Percentiles rank a stretch among this genome's conserved stretches.
These are phyloP conservation scores for Ramularia collo-cygni DNA, from an alignment of 2,329 filamentous ascomycete genomes.

Conservation along the genomic window DNA sequence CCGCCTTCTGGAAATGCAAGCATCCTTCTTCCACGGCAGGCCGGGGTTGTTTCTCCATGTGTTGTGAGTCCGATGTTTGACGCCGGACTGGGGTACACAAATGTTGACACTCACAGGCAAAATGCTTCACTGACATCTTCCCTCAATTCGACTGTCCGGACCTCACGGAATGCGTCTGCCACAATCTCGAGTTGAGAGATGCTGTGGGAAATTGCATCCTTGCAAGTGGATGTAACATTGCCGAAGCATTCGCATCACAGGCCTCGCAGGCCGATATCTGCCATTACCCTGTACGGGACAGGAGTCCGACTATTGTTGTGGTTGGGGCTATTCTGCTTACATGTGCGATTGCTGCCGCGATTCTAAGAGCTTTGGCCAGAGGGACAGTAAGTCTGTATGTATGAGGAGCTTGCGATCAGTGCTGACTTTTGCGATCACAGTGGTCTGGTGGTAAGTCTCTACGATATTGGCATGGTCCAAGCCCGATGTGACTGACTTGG, in stretches of 20 bases:
- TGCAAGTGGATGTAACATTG: slow-evolving; percentile 3
- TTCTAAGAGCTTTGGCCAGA: slow-evolving; percentile 3
- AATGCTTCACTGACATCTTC: slow-evolving; percentile 5
- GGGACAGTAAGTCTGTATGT: slow-evolving; percentile 1
- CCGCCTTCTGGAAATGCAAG: no score
- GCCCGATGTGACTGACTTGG: not conserved
- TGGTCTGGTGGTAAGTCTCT: not conserved
- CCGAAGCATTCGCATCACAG: slow-evolving; percentile 3
- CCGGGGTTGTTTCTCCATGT: slow-evolving; percentile 1
- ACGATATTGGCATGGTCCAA: no score
- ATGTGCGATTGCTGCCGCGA: not conserved
- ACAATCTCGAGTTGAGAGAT: slow-evolving; percentile 2
- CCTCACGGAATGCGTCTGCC: slow-evolving; percentile 4
- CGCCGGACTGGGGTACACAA: not conserved
- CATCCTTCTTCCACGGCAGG: not conserved
- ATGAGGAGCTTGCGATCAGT: no score
- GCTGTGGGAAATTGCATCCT: slow-evolving; percentile 3
- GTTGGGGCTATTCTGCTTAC: slow-evolving; percentile 2
- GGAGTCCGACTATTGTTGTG: not conserved
- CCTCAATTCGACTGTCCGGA: slow-evolving; percentile 7
- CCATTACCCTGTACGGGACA: slow-evolving; percentile 3
- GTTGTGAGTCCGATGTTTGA: not conserved
- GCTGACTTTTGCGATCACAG: not conserved
- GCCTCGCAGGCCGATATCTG: slow-evolving; percentile 3
- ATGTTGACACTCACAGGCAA: not conserved